Conservation (phyloP, 2,329 filamentous ascomycete genomes). For the Cadophora malorum region DNA sequence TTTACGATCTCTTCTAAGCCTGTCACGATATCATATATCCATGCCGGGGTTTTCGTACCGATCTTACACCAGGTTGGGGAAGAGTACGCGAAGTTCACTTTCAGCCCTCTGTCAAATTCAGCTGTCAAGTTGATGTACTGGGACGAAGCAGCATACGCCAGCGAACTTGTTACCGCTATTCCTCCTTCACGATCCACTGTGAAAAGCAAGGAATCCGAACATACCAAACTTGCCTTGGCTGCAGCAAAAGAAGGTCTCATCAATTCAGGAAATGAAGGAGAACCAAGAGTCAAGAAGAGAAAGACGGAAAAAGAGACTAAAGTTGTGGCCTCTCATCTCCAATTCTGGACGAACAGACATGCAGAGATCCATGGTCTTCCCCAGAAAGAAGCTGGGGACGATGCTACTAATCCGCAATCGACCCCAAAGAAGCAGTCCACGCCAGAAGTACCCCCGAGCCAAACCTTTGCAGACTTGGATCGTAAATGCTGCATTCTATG, state of each 20-base stretch:
- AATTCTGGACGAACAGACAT: conserved; percentile 75
- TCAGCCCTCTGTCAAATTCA: conserved; percentile 73
- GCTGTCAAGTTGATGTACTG: conserved; percentile 75
- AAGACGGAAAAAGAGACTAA: conserved; percentile 60
- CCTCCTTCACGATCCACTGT: conserved; percentile 51
- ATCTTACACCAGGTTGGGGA: conserved; percentile 64
- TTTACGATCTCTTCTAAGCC: conserved; percentile 80
- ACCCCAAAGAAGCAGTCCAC: conserved; percentile 29
- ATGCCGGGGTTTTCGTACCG: conserved; percentile 84
- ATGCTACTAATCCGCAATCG: conserved; percentile 34
- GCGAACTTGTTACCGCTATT: conserved; percentile 64
- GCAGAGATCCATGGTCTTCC: conserved; percentile 66
- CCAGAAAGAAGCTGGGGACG: conserved; percentile 48
- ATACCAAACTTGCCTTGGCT: conserved; percentile 47
- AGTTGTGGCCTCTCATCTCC: conserved; percentile 67
- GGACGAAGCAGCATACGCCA: conserved; percentile 76
- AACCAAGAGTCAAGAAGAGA: conserved; percentile 57
- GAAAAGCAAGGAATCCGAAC: conserved; percentile 41
- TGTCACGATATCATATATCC: conserved; percentile 76
- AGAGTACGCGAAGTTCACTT: conserved; percentile 68
- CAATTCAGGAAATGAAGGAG: conserved; percentile 46
- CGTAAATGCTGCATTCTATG: conserved; percentile 68
- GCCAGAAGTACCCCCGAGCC: conserved; percentile 48
- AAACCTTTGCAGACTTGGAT: conserved; percentile 66
- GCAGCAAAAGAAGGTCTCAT: conserved; percentile 47